These are phyloP conservation scores for Rhizophlyctis rosea DNA, from an alignment of 192 early-diverging fungal species.

Conservation along the genomic window DNA sequence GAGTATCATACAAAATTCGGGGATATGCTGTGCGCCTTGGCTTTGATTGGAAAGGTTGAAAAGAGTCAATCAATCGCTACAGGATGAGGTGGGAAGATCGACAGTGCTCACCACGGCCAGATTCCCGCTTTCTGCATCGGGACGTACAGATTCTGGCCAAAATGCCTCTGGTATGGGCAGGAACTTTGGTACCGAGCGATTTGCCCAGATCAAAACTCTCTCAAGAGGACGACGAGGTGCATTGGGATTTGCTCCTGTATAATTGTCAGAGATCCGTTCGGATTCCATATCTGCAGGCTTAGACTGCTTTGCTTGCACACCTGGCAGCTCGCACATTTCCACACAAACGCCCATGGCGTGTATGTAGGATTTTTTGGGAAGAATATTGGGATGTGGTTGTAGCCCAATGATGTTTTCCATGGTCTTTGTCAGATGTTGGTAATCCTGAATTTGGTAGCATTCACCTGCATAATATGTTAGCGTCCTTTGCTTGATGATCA, in stretches of 20 bases:
- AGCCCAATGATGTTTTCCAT: constrained; percentile 54
- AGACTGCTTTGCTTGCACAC: too few relatives aligned
- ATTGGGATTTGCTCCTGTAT: too few relatives aligned
- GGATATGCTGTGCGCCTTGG: constrained; percentile 64
- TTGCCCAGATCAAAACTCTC: constrained; percentile 38
- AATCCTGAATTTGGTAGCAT: constrained; percentile 35
- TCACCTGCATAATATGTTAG: constrained; percentile 15
- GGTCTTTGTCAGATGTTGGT: constrained; percentile 59
- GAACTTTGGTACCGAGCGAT: constrained; percentile 16
- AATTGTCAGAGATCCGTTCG: too few relatives aligned
- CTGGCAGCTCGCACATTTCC: constrained; percentile 30
- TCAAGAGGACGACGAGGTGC: constrained; percentile 25
- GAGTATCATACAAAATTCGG: constrained; percentile 52
- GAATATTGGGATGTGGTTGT: constrained; percentile 27
- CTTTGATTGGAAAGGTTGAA: constrained; percentile 15
- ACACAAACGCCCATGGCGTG: constrained; percentile 24
- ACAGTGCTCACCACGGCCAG: not conserved
- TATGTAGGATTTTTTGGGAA: constrained; percentile 20
- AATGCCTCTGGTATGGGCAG: constrained; percentile 77
- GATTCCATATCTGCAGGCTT: too few relatives aligned
- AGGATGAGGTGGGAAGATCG: not conserved
- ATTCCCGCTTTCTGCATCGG: not conserved
- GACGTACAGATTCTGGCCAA: constrained; percentile 49
- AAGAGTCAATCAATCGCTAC: not conserved
- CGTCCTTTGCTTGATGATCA: not conserved